These are phyloP conservation scores for Pseudogymnoascus sp. DNA, from an alignment of 2,329 filamentous ascomycete genomes.

Conservation along the genomic window DNA sequence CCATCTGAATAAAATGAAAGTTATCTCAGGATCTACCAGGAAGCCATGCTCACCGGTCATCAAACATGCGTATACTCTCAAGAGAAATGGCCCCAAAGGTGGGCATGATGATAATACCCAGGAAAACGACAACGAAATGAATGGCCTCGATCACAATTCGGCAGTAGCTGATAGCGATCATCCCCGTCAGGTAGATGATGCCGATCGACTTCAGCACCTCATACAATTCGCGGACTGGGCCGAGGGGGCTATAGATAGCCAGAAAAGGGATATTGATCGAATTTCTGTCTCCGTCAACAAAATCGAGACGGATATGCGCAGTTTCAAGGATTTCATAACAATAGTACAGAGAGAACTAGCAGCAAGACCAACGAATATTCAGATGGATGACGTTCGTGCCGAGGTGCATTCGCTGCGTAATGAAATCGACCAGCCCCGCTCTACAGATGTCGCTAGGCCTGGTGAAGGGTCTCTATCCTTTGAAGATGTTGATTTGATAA, in stretches of 20 bases:
- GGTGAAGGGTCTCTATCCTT: background rate
- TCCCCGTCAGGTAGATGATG: background rate
- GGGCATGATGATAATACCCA: background rate
- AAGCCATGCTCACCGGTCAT: constrained; percentile 13
- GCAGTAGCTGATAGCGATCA: background rate
- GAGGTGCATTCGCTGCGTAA: constrained; percentile 9
- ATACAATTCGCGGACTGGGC: constrained; percentile 22
- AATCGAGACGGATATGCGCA: constrained; percentile 24
- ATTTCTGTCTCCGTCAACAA: constrained; percentile 21
- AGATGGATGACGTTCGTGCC: constrained; percentile 13
- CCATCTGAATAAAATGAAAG: constrained; percentile 20
- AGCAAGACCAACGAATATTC: constrained; percentile 1
- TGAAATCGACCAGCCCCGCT: constrained; percentile 12
- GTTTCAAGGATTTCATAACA: constrained; percentile 26
- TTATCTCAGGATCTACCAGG: constrained; percentile 21
- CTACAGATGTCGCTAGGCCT: constrained; percentile 10
- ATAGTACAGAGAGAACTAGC: constrained; percentile 22
- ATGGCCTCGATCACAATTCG: background rate
- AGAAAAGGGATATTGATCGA: constrained; percentile 27
- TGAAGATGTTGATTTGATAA: constrained; percentile 18
- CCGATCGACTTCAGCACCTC: constrained; percentile 5
- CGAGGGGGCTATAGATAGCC: constrained; percentile 19
- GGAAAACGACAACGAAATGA: background rate
- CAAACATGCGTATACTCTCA: background rate
- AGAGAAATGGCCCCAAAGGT: background rate